These are phyloP conservation scores for Alternaria arbusti DNA, from an alignment of 2,329 filamentous ascomycete species.

Conservation along the genomic window DNA sequence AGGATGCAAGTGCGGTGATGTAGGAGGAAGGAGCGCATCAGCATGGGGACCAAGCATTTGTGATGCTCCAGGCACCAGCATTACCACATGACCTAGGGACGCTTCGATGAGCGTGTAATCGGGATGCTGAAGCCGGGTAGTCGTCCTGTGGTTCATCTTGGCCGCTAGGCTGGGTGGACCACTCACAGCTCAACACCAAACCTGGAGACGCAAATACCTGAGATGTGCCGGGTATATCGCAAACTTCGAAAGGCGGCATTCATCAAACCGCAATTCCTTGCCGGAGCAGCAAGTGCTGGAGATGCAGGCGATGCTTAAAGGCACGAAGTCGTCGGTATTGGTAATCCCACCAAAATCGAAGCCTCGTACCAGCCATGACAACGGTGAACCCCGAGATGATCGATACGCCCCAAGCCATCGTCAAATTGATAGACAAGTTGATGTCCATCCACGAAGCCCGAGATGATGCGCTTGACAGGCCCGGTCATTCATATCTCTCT, in stretches of 20 bases:
- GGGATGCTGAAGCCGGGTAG: no score
- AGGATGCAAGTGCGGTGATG: no score
- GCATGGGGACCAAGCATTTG: no score
- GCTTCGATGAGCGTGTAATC: no score
- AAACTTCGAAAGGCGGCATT: background rate
- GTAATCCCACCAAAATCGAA: no score
- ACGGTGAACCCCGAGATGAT: background rate
- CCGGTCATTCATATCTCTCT: background rate
- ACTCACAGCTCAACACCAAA: background rate
- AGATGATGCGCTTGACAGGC: fast-evolving
- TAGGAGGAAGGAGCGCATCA: no score
- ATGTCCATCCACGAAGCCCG: background rate
- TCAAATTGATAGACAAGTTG: fast-evolving
- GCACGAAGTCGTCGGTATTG: background rate
- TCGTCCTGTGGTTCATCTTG: no score
- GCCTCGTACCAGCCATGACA: background rate
- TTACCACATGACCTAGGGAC: no score
- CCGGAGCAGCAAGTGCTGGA: background rate
- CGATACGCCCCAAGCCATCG: background rate
- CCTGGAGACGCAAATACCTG: background rate
- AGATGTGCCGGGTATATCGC: background rate
- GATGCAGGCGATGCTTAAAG: background rate
- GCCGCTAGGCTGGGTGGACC: no score
- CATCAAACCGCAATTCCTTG: background rate
- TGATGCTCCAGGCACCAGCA: no score